phyloP scores from a whole-genome alignment of 257 asterid genomes.

The Fraxinus cuspidata region DNA sequence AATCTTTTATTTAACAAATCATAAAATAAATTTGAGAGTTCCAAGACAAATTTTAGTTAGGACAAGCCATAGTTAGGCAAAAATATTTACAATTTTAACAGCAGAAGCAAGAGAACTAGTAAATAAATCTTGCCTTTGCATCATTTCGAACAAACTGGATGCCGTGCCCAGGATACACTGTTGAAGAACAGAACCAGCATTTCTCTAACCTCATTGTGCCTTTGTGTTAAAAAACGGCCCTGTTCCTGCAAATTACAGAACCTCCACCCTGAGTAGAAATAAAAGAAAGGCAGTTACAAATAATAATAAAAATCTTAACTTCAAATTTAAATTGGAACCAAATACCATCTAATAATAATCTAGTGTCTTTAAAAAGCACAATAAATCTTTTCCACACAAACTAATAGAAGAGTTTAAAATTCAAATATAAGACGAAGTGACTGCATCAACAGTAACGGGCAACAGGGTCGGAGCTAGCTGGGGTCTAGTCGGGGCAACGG shows the following conservation, averaged over 20 bases:
- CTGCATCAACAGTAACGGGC: too few relatives aligned
- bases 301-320: not conserved
- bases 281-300: not conserved
- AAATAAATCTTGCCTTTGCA: constrained; percentile 59
- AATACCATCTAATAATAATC: not conserved
- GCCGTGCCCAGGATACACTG: constrained; percentile 83
- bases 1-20: constrained; percentile 15
- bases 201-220: constrained; percentile 83
- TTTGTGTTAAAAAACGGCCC: constrained; percentile 13
- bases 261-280: not conserved
- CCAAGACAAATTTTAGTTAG: constrained; percentile 2
- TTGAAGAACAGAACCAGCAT: constrained; percentile 94
- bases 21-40: not conserved
- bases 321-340: not conserved
- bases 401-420: too few relatives aligned
- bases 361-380: not conserved
- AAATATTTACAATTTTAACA: not conserved
- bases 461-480: too few relatives aligned
- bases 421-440: not conserved
- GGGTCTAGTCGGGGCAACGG: too few relatives aligned
- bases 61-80: not conserved
- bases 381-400: not conserved
- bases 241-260: constrained; percentile 10
- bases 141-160: constrained; percentile 89
- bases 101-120: not conserved